Conservation (phyloP, 2,329 filamentous ascomycete genomes). For the Diplodia mutila region DNA sequence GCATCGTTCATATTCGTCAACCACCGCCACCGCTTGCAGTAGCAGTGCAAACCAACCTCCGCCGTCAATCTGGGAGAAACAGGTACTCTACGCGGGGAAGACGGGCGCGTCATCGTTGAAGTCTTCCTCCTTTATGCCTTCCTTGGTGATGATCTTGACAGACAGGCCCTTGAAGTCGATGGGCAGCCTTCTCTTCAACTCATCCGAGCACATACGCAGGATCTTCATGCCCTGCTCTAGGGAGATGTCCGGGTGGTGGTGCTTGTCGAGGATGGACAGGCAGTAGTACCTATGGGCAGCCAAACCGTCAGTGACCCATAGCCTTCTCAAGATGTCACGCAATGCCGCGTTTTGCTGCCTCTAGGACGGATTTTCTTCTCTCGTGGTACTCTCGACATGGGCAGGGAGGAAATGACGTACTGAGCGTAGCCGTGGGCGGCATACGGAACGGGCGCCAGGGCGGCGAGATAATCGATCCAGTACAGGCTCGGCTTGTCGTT, state of each 20-base stretch:
- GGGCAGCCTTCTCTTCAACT: conserved; percentile 93
- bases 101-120: conserved; percentile 81
- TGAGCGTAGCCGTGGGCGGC: conserved; percentile 98
- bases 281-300: conserved; percentile 80
- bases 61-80: not conserved
- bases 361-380: not conserved
- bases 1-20: not conserved
- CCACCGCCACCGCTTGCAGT: not conserved
- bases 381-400: not conserved
- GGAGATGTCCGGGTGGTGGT: conserved; percentile 92
- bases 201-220: conserved; percentile 91
- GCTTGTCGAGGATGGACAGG: conserved; percentile 95
- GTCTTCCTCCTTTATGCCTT: conserved; percentile 82
- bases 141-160: conserved; percentile 94
- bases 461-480: conserved; percentile 97
- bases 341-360: not conserved
- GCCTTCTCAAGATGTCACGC: not conserved
- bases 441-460: conserved; percentile 85
- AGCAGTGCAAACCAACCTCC: not conserved
- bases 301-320: not conserved
- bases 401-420: conserved; percentile 56
- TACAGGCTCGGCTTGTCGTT: conserved; percentile 88
- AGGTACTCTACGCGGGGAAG: conserved; percentile 40
- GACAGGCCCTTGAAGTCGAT: conserved; percentile 97
- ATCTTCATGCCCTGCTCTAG: conserved; percentile 91